A percentile compares a stretch with the other conserved stretches of the same genome.
Conservation (phyloP, 2,329 filamentous ascomycete genomes). For the Beauveria australis region DNA sequence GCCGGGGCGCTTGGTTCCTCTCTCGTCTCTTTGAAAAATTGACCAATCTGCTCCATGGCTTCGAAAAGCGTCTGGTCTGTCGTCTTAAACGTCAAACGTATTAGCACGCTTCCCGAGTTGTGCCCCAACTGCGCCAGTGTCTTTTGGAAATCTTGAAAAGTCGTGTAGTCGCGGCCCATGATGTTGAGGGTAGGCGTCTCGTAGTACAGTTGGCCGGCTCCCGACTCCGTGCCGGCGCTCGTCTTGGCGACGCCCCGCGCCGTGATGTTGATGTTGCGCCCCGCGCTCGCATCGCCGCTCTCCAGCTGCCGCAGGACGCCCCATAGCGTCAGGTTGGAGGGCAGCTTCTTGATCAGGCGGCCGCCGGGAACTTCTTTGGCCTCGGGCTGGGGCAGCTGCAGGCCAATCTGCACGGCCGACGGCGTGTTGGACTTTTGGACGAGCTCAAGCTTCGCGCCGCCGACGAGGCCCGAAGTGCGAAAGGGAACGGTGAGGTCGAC, state of each 20-base stretch:
- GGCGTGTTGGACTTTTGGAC: constrained; percentile 80
- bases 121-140: constrained; percentile 80
- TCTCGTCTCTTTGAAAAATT: constrained; percentile 57
- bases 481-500: constrained; percentile 81
- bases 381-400: constrained; percentile 72
- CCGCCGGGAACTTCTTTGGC: constrained; percentile 53
- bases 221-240: constrained; percentile 40
- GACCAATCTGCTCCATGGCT: constrained; percentile 72
- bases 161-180: constrained; percentile 69
- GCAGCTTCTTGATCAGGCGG: constrained; percentile 74
- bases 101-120: constrained; percentile 71
- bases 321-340: constrained; percentile 85
- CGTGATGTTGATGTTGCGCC: constrained; percentile 68
- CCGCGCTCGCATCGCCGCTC: constrained; percentile 56
- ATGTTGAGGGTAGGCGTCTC: constrained; percentile 80
- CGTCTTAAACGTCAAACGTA: constrained; percentile 68
- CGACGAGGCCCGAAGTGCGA: constrained; percentile 70
- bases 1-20: constrained; percentile 31
- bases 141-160: constrained; percentile 79
- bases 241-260: constrained; percentile 66
- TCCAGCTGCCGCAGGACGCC: constrained; percentile 85
- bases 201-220: constrained; percentile 74
- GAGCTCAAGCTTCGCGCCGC: constrained; percentile 88
- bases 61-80: constrained; percentile 75
- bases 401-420: constrained; percentile 76